Evolutionary conservation across 2,329 filamentous ascomycete species (phyloP), one percentile per base, ranked within the genome.

Genomic region (Aspergillus pseudoviridinutans): DNA sequence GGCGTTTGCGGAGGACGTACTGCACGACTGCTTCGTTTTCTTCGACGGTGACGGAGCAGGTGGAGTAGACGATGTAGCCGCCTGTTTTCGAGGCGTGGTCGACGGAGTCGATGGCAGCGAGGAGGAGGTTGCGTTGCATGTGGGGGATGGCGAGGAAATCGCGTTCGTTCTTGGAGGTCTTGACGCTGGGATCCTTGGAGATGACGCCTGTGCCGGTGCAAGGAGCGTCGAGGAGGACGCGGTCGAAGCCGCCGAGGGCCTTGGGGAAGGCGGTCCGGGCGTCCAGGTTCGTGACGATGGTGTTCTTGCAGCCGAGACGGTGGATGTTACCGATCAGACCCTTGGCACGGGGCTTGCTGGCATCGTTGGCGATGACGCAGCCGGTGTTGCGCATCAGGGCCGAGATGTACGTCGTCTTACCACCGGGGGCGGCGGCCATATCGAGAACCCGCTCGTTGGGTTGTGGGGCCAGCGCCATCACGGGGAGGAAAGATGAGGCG

Each of bases 241-340:
- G 86, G 75, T 99, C 94, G 61, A 99, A 99, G 12, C 94, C 94
- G 58, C 93, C 94, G 75, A 99, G 92, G 41, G 96, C 90, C 69
- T 87, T 90, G 28, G 94, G 94, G 74, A 97, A 99, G 64, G 95
- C 92, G 50, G 72, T 73, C 51, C 92, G 85, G 12, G 93, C 94
- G 70, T 96, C 92, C 75, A 97, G 92, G 78, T 95, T 92, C 79
- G 91, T 97, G 20, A 99, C 92, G 61, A 99, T 88, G 47, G 91
- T 91, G 77, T 99, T 99, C 73, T 90, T 92, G 64, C 89, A 91
- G 50, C 94, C 94, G 12, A 97, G 82, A 72, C 94, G 91, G 78
- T 97, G 93, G 61, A 97, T 91, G 80, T 99, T 97, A 79, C 94
- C 94, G 65, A 99, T 97, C 54, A 99, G 81, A 89, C 91, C 94